Evolutionary conservation across 768 basidiomycete genomes (phyloP).

Genomic region (Amanita rimosa): DNA sequence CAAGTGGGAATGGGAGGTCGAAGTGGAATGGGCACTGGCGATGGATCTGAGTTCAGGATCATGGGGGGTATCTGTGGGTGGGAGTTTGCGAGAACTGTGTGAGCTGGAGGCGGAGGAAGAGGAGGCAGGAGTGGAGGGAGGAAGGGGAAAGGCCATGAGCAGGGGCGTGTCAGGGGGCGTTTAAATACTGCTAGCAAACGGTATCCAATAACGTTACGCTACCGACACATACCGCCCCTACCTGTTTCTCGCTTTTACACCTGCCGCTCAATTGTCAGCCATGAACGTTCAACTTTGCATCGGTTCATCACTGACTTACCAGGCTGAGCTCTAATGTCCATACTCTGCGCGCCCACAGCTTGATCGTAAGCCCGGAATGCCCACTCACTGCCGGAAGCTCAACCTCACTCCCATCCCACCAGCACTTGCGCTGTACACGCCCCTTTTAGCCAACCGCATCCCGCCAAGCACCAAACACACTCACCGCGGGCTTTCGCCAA

Average conservation of each 20-base stretch:
- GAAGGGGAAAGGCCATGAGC: conserved; percentile 6
- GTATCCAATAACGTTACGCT: background rate
- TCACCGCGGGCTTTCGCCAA: conserved; percentile 98
- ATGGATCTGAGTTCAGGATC: conserved; percentile 2
- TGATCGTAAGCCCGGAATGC: conserved; percentile 46
- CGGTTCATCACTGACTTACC: conserved; percentile 30
- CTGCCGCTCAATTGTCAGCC: too few relatives aligned
- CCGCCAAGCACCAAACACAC: conserved; percentile 21
- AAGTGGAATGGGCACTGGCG: background rate
- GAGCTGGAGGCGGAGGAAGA: conserved; percentile 9
- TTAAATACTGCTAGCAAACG: background rate
- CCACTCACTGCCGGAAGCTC: conserved; percentile 56
- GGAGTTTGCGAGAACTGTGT: background rate
- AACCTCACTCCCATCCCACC: conserved; percentile 98
- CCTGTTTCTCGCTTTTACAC: background rate
- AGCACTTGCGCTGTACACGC: conserved; percentile 81
- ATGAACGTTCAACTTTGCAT: too few relatives aligned
- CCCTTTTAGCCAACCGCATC: conserved; percentile 3
- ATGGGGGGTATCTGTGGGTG: background rate
- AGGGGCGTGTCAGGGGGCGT: conserved; percentile 8
- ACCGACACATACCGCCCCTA: background rate
- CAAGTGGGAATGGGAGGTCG: background rate
- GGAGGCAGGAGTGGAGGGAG: conserved; percentile 9
- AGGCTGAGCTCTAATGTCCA: conserved; percentile 97
- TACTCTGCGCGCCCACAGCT: conserved; percentile 94